A percentile compares a stretch with the other conserved stretches of the same genome.
phyloP scores from a whole-genome alignment of 1,284 basidiomycete genomes.

The Sanguinoderma infundibulare region DNA sequence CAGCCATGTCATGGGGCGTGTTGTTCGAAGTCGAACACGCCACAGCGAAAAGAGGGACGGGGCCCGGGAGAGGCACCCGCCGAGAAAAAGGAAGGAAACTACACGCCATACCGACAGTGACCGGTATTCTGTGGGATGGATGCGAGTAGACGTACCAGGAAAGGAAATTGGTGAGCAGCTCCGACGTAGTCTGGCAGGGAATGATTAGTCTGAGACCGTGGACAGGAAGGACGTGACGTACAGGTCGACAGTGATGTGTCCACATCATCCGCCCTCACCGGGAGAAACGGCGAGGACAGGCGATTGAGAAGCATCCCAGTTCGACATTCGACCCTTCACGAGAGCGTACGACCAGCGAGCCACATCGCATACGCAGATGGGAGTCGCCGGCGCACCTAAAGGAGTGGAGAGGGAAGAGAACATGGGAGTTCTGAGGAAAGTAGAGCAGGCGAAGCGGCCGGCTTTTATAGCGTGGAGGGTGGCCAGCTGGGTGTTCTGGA shows the following conservation, averaged over 20 bases:
- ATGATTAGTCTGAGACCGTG: not conserved
- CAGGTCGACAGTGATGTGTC: not conserved
- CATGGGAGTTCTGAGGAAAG: constrained; percentile 9
- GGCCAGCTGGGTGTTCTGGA: not conserved
- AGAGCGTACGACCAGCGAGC: not conserved
- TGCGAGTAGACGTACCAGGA: not conserved
- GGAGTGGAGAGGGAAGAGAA: not conserved
- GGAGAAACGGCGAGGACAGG: not conserved
- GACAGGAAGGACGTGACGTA: not conserved
- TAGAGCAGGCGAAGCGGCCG: not conserved
- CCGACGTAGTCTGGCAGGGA: not conserved
- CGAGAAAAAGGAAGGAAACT: not conserved
- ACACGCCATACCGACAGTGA: not conserved
- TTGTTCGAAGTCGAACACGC: not conserved
- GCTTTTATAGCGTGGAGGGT: not conserved
- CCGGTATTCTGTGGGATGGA: not conserved
- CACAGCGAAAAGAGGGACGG: not conserved
- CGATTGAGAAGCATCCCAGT: not conserved
- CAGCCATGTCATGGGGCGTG: not conserved
- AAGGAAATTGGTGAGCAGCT: not conserved
- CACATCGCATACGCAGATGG: not conserved
- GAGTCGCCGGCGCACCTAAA: not conserved
- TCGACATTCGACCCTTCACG: not conserved
- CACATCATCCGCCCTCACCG: not conserved
- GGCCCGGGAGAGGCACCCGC: too few relatives aligned